Percentiles rank a stretch among this genome's conserved stretches.
These are phyloP conservation scores for Wilcoxina mikolae DNA, from an alignment of 495 filamentous ascomycete species.

Conservation along the genomic window DNA sequence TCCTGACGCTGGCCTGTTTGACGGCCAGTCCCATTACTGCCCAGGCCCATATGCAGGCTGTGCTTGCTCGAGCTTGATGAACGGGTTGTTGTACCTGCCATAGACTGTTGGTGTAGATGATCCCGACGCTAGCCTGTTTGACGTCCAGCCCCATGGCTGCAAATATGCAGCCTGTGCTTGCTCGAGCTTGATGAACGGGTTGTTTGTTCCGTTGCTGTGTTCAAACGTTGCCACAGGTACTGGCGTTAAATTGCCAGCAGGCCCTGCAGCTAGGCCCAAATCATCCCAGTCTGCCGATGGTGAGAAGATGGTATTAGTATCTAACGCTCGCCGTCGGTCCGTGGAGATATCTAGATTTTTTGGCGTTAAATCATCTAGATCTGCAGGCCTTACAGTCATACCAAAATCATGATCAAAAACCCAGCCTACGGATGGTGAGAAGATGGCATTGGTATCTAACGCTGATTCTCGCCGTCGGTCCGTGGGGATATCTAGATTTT, in stretches of 20 bases:
- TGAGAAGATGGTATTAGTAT: slow-evolving; percentile 51
- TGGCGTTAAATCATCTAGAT: no score
- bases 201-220: slow-evolving; percentile 35
- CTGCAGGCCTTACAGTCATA: no score
- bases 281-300: slow-evolving; percentile 42
- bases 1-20: slow-evolving; percentile 29
- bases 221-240: slow-evolving; percentile 29
- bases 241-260: slow-evolving; percentile 30
- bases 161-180: slow-evolving; percentile 34
- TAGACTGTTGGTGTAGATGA: slow-evolving; percentile 32
- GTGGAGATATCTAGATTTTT: slow-evolving; percentile 60
- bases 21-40: slow-evolving; percentile 32
- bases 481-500: slow-evolving; percentile 59
- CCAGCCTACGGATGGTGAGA: no score
- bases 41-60: slow-evolving; percentile 34
- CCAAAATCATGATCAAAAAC: no score
- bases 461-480: slow-evolving; percentile 53
- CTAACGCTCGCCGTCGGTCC: slow-evolving; percentile 55
- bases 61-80: slow-evolving; percentile 31
- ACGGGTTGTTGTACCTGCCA: slow-evolving; percentile 28
- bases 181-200: slow-evolving; percentile 35
- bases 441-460: no score
- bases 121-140: slow-evolving; percentile 30
- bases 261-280: slow-evolving; percentile 38
- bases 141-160: slow-evolving; percentile 32